Percentiles rank a stretch among this genome's conserved stretches.
phyloP scores from a whole-genome alignment of 352 stramenopile genomes.

The Pythium sukuiense region DNA sequence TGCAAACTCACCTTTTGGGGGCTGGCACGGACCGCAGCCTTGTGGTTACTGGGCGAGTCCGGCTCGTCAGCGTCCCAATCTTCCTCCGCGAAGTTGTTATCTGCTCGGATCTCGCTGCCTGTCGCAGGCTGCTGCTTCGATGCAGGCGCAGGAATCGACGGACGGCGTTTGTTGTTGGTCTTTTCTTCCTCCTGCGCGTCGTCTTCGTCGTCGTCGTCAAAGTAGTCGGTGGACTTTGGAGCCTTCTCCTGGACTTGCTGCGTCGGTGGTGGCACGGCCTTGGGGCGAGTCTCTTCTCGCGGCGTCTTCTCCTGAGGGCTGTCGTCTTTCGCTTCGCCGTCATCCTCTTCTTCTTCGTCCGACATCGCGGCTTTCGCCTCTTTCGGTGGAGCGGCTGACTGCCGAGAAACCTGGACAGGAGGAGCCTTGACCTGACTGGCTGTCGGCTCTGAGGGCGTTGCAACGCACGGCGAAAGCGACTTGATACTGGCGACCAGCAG shows the following conservation, averaged over 20 bases:
- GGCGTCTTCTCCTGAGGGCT: conserved; percentile 45
- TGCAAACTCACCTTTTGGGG: conserved; percentile 38
- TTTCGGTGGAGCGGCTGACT: not conserved
- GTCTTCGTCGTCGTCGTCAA: conserved; percentile 55
- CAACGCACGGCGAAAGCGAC: conserved; percentile 30
- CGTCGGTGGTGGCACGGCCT: not conserved
- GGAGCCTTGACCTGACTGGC: conserved; percentile 16
- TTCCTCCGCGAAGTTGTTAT: conserved; percentile 83
- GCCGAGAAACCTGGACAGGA: not conserved
- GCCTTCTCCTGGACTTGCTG: conserved; percentile 1
- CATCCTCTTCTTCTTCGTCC: conserved; percentile 28
- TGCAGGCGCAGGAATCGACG: conserved; percentile 8
- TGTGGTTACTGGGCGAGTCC: conserved; percentile 11
- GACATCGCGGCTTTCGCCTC: conserved; percentile 11
- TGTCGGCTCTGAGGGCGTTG: conserved; percentile 20
- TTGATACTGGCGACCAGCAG: conserved; percentile 70
- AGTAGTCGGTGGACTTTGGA: conserved; percentile 40
- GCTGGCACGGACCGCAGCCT: conserved; percentile 2
- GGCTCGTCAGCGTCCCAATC: conserved; percentile 68
- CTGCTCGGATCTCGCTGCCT: conserved; percentile 24
- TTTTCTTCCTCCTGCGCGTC: conserved; percentile 17
- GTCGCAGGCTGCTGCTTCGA: not conserved
- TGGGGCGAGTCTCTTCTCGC: conserved; percentile 23
- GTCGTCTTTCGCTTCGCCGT: conserved; percentile 9
- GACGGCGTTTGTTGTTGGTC: conserved; percentile 23